Conservation (phyloP, 805 yeast genomes). For the Novakomyces olei region DNA sequence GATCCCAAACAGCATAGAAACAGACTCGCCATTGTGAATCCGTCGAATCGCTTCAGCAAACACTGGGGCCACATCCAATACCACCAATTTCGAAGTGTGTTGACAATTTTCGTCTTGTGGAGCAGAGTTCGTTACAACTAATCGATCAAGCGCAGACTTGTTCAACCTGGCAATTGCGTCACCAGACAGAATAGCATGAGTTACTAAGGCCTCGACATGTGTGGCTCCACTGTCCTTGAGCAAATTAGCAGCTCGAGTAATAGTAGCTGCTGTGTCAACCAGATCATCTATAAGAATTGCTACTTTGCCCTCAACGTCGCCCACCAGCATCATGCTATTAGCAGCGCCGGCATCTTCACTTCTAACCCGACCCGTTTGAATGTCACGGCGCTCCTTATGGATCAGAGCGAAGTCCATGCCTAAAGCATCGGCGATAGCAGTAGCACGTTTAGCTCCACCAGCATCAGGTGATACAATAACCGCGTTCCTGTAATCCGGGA, state of each 20-base stretch:
- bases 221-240: conserved; percentile 84
- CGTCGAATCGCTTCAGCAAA: conserved; percentile 77
- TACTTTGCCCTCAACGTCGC: conserved; percentile 67
- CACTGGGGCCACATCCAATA: conserved; percentile 67
- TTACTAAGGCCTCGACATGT: conserved; percentile 64
- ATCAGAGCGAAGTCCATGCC: conserved; percentile 82
- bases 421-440: conserved; percentile 75
- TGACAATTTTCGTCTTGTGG: conserved; percentile 47
- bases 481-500: conserved; percentile 62
- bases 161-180: conserved; percentile 60
- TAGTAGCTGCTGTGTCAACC: conserved; percentile 81
- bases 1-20: conserved; percentile 65
- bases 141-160: conserved; percentile 51
- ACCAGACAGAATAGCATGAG: conserved; percentile 86
- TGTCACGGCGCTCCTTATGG: conserved; percentile 85
- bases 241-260: conserved; percentile 75
- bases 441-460: conserved; percentile 96
- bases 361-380: conserved; percentile 16
- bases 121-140: conserved; percentile 75
- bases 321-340: conserved; percentile 88
- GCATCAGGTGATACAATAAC: conserved; percentile 96
- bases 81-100: conserved; percentile 44
- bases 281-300: conserved; percentile 88
- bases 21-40: conserved; percentile 92
- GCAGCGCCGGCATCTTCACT: conserved; percentile 25